Conservation (phyloP, 352 stramenopile genomes). For the Peronospora tabacina region DNA sequence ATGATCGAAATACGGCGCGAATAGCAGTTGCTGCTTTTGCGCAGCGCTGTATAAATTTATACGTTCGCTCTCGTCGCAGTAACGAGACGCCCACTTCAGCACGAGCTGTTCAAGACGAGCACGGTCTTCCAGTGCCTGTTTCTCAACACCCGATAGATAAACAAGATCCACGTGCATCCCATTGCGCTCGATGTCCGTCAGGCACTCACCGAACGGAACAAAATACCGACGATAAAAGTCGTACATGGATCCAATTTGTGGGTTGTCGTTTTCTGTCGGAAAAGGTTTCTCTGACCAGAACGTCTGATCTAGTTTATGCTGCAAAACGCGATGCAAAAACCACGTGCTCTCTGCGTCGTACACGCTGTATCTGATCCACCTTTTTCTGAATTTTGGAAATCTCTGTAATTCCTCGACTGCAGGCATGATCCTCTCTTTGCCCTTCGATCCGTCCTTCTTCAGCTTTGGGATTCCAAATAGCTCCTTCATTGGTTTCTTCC, state of each 20-base stretch:
- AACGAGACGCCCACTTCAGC: slow-evolving; percentile 87
- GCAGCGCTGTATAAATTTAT: slow-evolving; percentile 92
- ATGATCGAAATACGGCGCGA: slow-evolving; percentile 81
- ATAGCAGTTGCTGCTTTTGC: slow-evolving; percentile 96
- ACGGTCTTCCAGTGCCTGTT: slow-evolving; percentile 86
- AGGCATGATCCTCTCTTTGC: slow-evolving; percentile 78
- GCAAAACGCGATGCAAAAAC: slow-evolving; percentile 88
- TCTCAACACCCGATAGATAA: slow-evolving; percentile 90
- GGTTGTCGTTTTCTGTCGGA: slow-evolving; percentile 1
- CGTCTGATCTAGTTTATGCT: slow-evolving; percentile 86
- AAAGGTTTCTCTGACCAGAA: slow-evolving; percentile 66
- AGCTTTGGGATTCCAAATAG: slow-evolving; percentile 92
- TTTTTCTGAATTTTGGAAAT: slow-evolving; percentile 76
- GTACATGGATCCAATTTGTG: slow-evolving; percentile 79
- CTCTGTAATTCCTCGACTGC: slow-evolving; percentile 77
- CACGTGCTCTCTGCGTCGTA: slow-evolving; percentile 97
- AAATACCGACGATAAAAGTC: slow-evolving; percentile 97
- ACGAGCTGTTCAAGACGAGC: slow-evolving; percentile 76
- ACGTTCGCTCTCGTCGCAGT: slow-evolving; percentile 90
- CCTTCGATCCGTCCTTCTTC: slow-evolving; percentile 91
- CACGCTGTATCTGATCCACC: slow-evolving; percentile 95
- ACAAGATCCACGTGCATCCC: slow-evolving; percentile 86
- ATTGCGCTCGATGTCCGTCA: slow-evolving; percentile 97
- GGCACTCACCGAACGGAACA: slow-evolving; percentile 94
- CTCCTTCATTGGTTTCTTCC: slow-evolving; percentile 97